These are phyloP conservation scores for Tephrocybe sp. DNA, from an alignment of 768 basidiomycete genomes.

Conservation along the genomic window DNA sequence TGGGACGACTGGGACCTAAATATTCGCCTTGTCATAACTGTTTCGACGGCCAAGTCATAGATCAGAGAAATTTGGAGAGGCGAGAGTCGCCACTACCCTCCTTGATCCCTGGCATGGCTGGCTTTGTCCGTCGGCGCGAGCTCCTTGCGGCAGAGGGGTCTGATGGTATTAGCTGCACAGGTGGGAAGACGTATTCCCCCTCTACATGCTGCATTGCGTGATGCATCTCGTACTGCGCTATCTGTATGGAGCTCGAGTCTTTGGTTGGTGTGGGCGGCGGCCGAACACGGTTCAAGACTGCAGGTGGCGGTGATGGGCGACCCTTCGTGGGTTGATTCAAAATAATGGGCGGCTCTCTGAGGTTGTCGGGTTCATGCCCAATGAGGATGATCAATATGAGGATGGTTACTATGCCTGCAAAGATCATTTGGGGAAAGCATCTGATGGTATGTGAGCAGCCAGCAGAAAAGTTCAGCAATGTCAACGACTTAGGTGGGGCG, in stretches of 20 bases:
- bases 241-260: slow-evolving; percentile 29
- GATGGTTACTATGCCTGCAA: slow-evolving; percentile 39
- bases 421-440: slow-evolving; percentile 59
- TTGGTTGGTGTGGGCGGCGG: slow-evolving; percentile 30
- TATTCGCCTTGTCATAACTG: too few species aligned
- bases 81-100: slow-evolving; percentile 12
- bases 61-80: slow-evolving; percentile 13
- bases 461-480: slow-evolving; percentile 19
- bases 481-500: neutral
- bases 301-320: slow-evolving; percentile 13
- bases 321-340: neutral
- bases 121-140: slow-evolving; percentile 27
- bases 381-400: slow-evolving; percentile 42
- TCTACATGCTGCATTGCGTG: slow-evolving; percentile 36
- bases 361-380: slow-evolving; percentile 37
- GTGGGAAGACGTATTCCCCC: slow-evolving; percentile 44
- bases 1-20: too few species aligned
- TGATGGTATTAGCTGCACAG: slow-evolving; percentile 6
- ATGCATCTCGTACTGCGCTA: slow-evolving; percentile 37
- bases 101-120: slow-evolving; percentile 32
- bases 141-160: slow-evolving; percentile 14
- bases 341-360: slow-evolving; percentile 2
- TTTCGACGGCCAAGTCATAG: slow-evolving; percentile 5
- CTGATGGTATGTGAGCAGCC: slow-evolving; percentile 49
- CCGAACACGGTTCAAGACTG: slow-evolving; percentile 19